These are phyloP conservation scores for Cyclotella choctawhatcheeana DNA, from an alignment of 108 stramenopile species.

Conservation along the genomic window DNA sequence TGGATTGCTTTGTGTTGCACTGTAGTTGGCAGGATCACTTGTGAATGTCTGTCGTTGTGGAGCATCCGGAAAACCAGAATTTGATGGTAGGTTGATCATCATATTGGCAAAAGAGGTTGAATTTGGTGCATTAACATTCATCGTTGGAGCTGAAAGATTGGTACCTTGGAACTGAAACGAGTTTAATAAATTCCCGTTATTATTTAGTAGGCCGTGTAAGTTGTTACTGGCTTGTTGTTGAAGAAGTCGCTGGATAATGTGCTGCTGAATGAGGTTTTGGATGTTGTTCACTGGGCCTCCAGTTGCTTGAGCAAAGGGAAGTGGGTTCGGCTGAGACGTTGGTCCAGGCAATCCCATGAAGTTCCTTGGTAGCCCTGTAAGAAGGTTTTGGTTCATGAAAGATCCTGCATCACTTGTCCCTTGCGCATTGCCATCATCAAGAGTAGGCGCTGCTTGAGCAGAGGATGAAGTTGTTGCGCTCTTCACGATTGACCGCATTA, in stretches of 20 bases:
- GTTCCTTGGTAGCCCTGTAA: background rate
- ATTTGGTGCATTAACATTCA: constrained; percentile 1
- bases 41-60: background rate
- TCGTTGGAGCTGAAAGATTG: background rate
- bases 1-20: background rate
- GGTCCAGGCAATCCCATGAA: background rate
- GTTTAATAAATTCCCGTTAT: background rate
- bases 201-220: background rate
- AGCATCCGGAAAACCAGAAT: background rate
- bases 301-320: background rate
- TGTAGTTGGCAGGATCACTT: background rate
- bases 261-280: background rate
- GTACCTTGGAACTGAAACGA: background rate
- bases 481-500: constrained; percentile 41
- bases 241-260: too few relatives aligned
- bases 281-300: background rate
- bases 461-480: constrained; percentile 3
- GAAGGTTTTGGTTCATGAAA: background rate
- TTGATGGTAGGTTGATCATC: background rate
- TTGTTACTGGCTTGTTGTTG: background rate
- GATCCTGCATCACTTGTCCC: background rate
- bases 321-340: background rate
- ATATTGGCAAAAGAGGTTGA: background rate
- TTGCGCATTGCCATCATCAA: background rate
- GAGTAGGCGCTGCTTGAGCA: background rate